Conservation (phyloP, 345 rosid species). For the Brassica incana region DNA sequence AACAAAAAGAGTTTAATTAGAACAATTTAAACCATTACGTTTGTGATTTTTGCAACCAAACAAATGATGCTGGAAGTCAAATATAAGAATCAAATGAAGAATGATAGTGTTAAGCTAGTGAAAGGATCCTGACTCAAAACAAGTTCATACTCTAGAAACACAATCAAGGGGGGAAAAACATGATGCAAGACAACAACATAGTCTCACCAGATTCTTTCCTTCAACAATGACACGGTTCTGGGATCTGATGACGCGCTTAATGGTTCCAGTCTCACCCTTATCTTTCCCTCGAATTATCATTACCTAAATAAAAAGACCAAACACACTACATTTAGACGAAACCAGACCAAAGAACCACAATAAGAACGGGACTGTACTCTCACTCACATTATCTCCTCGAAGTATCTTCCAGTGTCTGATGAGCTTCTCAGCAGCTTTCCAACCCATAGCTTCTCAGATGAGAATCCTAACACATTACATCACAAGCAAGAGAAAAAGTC, state of each 20-base stretch:
- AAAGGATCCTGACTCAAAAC: neutral
- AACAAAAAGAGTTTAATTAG: neutral
- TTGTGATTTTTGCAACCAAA: neutral
- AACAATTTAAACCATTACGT: neutral
- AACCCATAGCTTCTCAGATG: constrained; percentile 57
- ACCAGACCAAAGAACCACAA: neutral
- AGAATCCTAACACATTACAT: constrained; percentile 18
- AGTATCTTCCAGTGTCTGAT: constrained; percentile 96
- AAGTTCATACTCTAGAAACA: neutral
- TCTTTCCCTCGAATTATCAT: constrained; percentile 89
- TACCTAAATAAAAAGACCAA: constrained; percentile 43
- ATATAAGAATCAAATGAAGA: neutral
- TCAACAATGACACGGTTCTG: constrained; percentile 89
- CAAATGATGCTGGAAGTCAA: neutral
- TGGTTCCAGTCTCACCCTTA: constrained; percentile 73
- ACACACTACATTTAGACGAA: constrained; percentile 5
- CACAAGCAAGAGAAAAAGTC: neutral
- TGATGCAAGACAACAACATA: no score
- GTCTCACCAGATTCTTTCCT: constrained; percentile 79
- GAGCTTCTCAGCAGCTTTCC: constrained; percentile 98
- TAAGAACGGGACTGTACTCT: no score
- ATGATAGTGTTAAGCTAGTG: neutral
- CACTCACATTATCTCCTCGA: constrained; percentile 89
- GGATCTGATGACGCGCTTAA: constrained; percentile 77
- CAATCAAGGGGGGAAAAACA: no score